Evolutionary conservation across 345 rosid genomes (phyloP).

Genomic region (Erysimum cheiranthoides): DNA sequence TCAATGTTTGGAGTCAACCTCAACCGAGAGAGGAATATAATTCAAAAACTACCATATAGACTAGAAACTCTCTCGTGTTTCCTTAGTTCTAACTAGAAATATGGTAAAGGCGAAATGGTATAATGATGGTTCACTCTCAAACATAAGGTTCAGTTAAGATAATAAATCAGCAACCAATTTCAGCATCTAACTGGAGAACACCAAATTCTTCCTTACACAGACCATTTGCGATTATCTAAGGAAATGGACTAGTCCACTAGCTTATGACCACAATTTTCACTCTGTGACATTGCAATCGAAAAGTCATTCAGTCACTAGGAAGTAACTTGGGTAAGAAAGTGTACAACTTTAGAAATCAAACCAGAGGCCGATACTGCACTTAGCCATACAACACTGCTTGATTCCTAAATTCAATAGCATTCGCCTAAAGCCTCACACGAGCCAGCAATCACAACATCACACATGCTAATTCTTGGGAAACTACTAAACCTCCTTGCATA

Average conservation of each 20-base stretch:
- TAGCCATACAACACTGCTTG: not conserved
- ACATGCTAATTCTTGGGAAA: slow-evolving; percentile 14
- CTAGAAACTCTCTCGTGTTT: not conserved
- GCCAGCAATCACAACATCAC: slow-evolving; percentile 1
- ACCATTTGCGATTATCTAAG: slow-evolving; percentile 11
- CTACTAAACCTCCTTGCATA: slow-evolving; percentile 6
- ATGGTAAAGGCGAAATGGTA: not conserved
- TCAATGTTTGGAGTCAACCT: slow-evolving; percentile 6
- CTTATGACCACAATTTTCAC: slow-evolving; percentile 4
- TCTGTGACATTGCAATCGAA: not conserved
- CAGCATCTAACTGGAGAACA: not conserved
- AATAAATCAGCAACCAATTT: not conserved
- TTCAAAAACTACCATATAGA: not conserved
- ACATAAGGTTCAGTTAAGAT: not conserved
- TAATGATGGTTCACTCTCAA: not conserved
- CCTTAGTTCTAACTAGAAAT: not conserved
- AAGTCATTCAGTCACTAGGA: not conserved
- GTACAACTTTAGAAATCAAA: not conserved
- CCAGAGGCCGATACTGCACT: slow-evolving; percentile 17
- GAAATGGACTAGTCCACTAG: not conserved
- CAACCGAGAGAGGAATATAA: not conserved
- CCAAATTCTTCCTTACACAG: not conserved
- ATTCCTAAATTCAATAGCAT: not conserved
- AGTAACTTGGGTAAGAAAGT: not conserved
- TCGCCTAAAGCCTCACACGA: not conserved